Evolutionary conservation across 2,329 filamentous ascomycete genomes (phyloP).

Genomic region (Trichoderma sp.): DNA sequence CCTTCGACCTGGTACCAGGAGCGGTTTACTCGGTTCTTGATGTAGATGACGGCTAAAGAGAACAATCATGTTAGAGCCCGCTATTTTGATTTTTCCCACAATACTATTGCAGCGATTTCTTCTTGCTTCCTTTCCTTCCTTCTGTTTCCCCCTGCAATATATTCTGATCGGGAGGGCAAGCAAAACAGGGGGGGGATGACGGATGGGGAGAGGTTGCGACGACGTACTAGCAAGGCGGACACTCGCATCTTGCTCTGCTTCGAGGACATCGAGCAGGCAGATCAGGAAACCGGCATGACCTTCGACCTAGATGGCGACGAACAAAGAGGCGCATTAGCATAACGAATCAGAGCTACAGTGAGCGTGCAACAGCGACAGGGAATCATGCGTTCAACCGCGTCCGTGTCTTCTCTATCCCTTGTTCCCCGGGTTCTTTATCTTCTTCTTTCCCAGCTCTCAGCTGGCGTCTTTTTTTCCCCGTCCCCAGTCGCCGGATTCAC

Average conservation of each 20-base stretch:
- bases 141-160: neutral
- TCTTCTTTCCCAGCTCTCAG: neutral
- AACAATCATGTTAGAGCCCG: constrained; percentile 25
- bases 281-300: constrained; percentile 87
- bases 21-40: constrained; percentile 95
- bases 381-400: neutral
- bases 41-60: constrained; percentile 81
- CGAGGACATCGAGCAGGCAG: constrained; percentile 85
- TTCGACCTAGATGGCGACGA: constrained; percentile 68
- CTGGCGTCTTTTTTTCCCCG: neutral
- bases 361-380: neutral
- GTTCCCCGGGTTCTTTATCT: no score
- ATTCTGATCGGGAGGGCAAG: constrained; percentile 1
- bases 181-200: neutral
- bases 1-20: constrained; percentile 84
- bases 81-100: neutral
- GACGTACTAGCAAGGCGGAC: constrained; percentile 85
- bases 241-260: constrained; percentile 81
- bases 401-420: neutral
- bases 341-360: neutral
- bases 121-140: neutral
- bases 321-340: constrained; percentile 28
- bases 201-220: constrained; percentile 26
- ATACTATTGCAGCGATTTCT: neutral
- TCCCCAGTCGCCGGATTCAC: neutral